Evolutionary conservation across 2,329 filamentous ascomycete genomes (phyloP).

Genomic region (Kalmusia sp.): DNA sequence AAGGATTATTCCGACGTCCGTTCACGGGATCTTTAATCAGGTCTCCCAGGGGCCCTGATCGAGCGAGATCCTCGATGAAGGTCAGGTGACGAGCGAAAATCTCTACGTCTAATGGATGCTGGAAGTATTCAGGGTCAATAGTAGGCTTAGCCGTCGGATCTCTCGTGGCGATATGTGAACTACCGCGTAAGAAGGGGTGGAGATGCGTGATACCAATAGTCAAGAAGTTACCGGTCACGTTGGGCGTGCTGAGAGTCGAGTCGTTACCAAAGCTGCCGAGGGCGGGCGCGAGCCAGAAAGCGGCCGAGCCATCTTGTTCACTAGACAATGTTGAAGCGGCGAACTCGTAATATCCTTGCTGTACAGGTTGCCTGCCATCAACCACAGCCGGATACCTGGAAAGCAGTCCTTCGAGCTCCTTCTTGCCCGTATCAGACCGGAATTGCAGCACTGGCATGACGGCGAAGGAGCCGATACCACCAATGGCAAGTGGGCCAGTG

Average conservation of each 20-base stretch:
- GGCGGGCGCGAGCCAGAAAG: background rate
- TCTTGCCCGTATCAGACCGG: no score
- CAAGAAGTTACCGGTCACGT: background rate
- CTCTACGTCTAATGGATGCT: background rate
- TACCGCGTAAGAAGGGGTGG: background rate
- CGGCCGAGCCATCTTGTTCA: background rate
- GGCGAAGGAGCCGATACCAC: constrained; percentile 7
- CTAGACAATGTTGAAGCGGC: background rate
- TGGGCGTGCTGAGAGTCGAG: background rate
- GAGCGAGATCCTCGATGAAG: background rate
- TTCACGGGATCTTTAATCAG: background rate
- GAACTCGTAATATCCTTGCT: background rate
- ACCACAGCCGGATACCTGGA: background rate
- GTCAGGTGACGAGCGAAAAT: background rate
- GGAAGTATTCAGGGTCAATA: background rate
- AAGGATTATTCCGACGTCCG: background rate
- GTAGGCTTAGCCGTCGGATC: background rate
- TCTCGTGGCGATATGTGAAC: background rate
- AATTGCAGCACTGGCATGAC: background rate
- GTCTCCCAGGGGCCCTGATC: background rate
- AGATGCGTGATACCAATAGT: background rate
- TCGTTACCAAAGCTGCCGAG: background rate
- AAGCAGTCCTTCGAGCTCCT: background rate
- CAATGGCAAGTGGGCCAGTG: constrained; percentile 11
- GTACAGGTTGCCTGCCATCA: background rate